A percentile compares a stretch with the other conserved stretches of the same genome.
phyloP scores from a whole-genome alignment of 352 stramenopile species.

The Phytophthora agathidicida region DNA sequence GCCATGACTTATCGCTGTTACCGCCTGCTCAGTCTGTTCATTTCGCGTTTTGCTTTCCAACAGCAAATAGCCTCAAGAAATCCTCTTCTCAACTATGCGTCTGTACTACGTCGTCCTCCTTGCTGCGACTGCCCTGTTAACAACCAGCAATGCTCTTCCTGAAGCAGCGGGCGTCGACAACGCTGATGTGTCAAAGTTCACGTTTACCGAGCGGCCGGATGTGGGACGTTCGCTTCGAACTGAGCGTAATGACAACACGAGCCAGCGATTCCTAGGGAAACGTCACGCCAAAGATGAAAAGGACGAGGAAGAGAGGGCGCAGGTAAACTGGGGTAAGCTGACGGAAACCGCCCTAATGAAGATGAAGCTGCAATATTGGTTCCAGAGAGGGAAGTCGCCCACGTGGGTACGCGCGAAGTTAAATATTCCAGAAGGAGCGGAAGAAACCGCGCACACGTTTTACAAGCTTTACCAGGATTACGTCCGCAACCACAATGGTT shows the following conservation, averaged over 20 bases:
- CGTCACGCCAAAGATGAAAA: background rate
- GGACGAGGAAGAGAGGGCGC: background rate
- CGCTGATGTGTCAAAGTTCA: background rate
- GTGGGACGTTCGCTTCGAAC: background rate
- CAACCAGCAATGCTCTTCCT: background rate
- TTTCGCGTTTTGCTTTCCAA: too few species aligned
- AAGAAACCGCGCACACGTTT: background rate
- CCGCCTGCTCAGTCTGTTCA: too few species aligned
- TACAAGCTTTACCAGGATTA: background rate
- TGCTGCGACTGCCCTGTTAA: background rate
- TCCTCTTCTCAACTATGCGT: background rate
- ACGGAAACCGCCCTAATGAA: background rate
- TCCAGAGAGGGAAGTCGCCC: background rate
- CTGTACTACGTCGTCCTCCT: background rate
- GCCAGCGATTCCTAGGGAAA: background rate
- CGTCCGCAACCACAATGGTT: background rate
- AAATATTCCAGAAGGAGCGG: background rate
- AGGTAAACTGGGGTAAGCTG: too few species aligned
- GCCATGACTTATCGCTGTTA: too few species aligned
- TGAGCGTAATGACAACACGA: background rate
- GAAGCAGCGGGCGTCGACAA: background rate
- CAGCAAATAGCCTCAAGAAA: too few species aligned
- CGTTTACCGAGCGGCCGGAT: constrained; percentile 3
- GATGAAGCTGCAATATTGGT: background rate
- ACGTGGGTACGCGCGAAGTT: background rate